Conservation (phyloP, 805 yeast genomes). For the Komagataella phaffii region DNA sequence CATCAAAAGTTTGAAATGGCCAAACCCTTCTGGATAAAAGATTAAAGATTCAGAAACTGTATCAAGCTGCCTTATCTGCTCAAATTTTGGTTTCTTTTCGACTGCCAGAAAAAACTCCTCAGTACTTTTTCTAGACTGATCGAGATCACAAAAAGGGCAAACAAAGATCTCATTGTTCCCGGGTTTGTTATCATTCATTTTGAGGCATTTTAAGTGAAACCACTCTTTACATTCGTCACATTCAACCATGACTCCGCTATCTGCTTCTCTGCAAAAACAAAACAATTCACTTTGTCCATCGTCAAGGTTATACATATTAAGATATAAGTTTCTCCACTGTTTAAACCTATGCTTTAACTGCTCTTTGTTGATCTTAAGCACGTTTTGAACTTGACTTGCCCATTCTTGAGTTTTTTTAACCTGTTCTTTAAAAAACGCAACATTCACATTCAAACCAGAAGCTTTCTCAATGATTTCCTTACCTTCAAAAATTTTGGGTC, state of each 20-base stretch:
- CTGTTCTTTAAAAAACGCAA: not conserved
- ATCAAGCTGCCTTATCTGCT: slow-evolving; percentile 1
- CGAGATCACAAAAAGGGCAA: slow-evolving; percentile 42
- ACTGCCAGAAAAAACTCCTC: slow-evolving; percentile 4
- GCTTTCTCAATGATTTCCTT: not conserved
- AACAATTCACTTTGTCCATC: slow-evolving; percentile 14
- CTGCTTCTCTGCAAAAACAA: slow-evolving; percentile 52
- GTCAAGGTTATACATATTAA: not conserved
- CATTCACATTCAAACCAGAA: not conserved
- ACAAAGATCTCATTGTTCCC: slow-evolving; percentile 17
- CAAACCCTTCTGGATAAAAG: not conserved
- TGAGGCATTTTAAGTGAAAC: slow-evolving; percentile 54
- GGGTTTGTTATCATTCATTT: slow-evolving; percentile 11
- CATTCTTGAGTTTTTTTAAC: not conserved
- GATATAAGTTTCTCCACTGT: not conserved
- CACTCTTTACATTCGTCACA: slow-evolving; percentile 63
- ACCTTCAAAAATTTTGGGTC: not conserved
- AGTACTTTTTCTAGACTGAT: slow-evolving; percentile 8
- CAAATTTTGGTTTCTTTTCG: slow-evolving; percentile 6
- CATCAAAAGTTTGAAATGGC: not conserved
- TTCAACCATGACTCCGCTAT: slow-evolving; percentile 51
- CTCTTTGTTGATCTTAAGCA: not conserved
- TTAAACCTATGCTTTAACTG: not conserved
- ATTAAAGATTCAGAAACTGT: not conserved
- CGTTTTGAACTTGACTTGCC: not conserved